phyloP scores from a whole-genome alignment of 1,284 basidiomycete species.

The Leccinum laetum region DNA sequence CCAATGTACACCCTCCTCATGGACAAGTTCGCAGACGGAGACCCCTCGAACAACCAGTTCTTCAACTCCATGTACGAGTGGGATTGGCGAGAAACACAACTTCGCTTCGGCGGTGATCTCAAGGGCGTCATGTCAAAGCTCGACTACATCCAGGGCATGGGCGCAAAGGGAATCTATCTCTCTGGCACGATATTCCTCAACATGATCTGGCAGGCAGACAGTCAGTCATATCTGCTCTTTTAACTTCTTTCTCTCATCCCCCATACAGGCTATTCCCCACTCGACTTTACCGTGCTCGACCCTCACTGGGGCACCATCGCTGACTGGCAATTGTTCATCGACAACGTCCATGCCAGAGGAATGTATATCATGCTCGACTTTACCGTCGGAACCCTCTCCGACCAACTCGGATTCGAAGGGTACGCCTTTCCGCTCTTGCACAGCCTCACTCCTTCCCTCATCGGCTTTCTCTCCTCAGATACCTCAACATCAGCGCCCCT shows the following conservation, averaged over 20 bases:
- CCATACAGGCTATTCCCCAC: slow-evolving; percentile 79
- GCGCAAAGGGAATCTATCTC: slow-evolving; percentile 80
- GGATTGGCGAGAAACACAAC: slow-evolving; percentile 85
- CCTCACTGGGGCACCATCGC: slow-evolving; percentile 86
- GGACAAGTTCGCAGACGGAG: slow-evolving; percentile 93
- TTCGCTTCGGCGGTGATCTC: slow-evolving; percentile 86
- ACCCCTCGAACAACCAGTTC: slow-evolving; percentile 88
- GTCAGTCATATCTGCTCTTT: slow-evolving; percentile 45
- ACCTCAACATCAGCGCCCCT: slow-evolving; percentile 77
- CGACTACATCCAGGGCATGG: slow-evolving; percentile 90
- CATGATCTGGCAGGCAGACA: slow-evolving; percentile 96
- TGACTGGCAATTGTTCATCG: slow-evolving; percentile 77
- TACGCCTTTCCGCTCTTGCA: slow-evolving; percentile 33
- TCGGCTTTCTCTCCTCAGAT: slow-evolving; percentile 42
- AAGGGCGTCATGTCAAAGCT: slow-evolving; percentile 72
- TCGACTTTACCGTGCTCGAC: slow-evolving; percentile 88
- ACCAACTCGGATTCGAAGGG: slow-evolving; percentile 84
- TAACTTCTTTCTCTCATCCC: slow-evolving; percentile 4
- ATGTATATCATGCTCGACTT: slow-evolving; percentile 95
- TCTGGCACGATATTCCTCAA: slow-evolving; percentile 91
- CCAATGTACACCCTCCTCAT: slow-evolving; percentile 85
- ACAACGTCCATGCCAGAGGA: slow-evolving; percentile 72
- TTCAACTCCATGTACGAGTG: slow-evolving; percentile 80
- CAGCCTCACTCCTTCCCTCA: slow-evolving; percentile 13
- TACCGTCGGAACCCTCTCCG: slow-evolving; percentile 89